These are phyloP conservation scores for Starmerella stigmatis DNA, from an alignment of 805 yeast species.

Conservation along the genomic window DNA sequence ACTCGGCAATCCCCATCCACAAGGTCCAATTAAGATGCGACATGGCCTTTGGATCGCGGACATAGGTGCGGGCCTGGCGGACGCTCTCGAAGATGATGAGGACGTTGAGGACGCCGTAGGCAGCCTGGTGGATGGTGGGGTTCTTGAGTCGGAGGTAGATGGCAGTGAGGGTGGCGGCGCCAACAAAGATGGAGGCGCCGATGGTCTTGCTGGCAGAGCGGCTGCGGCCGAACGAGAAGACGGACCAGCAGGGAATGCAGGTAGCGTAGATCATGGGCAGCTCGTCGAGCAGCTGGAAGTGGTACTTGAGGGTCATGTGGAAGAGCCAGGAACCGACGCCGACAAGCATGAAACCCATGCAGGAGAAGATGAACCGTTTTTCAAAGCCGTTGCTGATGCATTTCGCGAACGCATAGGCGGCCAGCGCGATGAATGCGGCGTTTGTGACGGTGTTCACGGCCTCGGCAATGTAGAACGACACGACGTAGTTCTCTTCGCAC, in stretches of 20 bases:
- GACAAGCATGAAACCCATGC: slow-evolving; percentile 74
- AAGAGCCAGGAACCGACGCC: slow-evolving; percentile 93
- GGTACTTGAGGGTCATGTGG: slow-evolving; percentile 89
- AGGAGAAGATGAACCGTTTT: slow-evolving; percentile 55
- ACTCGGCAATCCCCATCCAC: slow-evolving; percentile 49
- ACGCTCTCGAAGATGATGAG: slow-evolving; percentile 55
- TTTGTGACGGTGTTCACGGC: slow-evolving; percentile 81
- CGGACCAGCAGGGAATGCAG: slow-evolving; percentile 84
- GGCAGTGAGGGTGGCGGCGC: slow-evolving; percentile 54
- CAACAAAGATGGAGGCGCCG: slow-evolving; percentile 40
- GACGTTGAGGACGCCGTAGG: slow-evolving; percentile 71
- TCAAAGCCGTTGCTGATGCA: slow-evolving; percentile 56
- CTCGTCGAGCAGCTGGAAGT: slow-evolving; percentile 86
- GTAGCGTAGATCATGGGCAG: slow-evolving; percentile 98
- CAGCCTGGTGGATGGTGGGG: slow-evolving; percentile 82
- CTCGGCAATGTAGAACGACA: slow-evolving; percentile 78
- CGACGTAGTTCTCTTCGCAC: slow-evolving; percentile 96
- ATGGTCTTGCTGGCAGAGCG: slow-evolving; percentile 34
- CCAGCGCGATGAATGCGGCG: slow-evolving; percentile 41
- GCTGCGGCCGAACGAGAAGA: slow-evolving; percentile 50
- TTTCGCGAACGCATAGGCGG: slow-evolving; percentile 53
- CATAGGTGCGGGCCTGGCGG: slow-evolving; percentile 42
- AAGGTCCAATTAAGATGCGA: slow-evolving; percentile 46
- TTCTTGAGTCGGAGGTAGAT: slow-evolving; percentile 63
- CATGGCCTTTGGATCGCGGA: slow-evolving; percentile 40